These are phyloP conservation scores for Lathyrus oleraceus DNA, from an alignment of 306 rosid genomes.

Conservation along the genomic window DNA sequence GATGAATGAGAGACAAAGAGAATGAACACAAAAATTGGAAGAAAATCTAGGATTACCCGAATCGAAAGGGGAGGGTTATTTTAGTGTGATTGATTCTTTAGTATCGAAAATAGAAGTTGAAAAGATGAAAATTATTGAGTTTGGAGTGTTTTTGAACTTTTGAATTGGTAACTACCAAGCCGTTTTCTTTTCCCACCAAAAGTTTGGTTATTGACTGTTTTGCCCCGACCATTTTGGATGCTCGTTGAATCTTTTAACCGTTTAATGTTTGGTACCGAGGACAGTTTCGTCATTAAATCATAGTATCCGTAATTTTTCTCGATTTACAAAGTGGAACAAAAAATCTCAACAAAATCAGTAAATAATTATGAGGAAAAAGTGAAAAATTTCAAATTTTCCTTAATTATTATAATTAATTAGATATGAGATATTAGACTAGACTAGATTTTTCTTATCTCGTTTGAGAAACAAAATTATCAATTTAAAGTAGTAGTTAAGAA, in stretches of 20 bases:
- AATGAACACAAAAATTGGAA: background rate
- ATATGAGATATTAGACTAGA: too few species aligned
- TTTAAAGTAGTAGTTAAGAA: too few species aligned
- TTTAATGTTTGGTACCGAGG: background rate
- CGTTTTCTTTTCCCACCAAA: background rate
- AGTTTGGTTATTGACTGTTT: background rate
- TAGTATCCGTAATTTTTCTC: too few species aligned
- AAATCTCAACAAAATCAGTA: too few species aligned
- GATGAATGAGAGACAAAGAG: background rate
- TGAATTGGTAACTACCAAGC: background rate
- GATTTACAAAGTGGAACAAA: too few species aligned
- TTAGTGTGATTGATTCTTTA: background rate
- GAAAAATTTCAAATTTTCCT: too few species aligned
- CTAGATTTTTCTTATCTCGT: too few species aligned
- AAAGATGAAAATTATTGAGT: background rate
- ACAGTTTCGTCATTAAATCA: background rate
- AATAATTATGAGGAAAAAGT: too few species aligned
- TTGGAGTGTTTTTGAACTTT: background rate
- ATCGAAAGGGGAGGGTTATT: background rate
- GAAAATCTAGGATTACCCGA: slow-evolving; percentile 7
- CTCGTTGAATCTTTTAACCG: background rate
- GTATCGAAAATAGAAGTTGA: background rate
- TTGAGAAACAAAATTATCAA: too few species aligned
- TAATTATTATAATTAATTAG: too few species aligned
- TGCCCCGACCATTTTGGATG: background rate